Evolutionary conservation across 179 eudicot species (phyloP).

Genomic region (Sideroxylon spinosum): DNA sequence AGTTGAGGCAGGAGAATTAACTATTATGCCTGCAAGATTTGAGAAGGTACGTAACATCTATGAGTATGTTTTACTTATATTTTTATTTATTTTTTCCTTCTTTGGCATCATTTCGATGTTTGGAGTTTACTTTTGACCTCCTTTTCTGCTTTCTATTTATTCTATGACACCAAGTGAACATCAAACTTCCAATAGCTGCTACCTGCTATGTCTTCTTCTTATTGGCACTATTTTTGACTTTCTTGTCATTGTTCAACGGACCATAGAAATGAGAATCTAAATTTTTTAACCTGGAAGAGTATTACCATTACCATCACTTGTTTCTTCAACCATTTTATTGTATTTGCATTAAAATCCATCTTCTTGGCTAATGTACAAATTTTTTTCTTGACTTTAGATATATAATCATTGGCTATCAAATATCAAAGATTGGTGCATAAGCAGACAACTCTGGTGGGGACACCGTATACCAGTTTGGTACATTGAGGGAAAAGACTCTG

Average conservation of each 20-base stretch:
- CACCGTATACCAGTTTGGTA: slow-evolving; percentile 99
- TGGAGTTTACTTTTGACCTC: not conserved
- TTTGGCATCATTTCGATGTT: not conserved
- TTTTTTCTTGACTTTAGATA: slow-evolving; percentile 45
- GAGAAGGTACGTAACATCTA: slow-evolving; percentile 56
- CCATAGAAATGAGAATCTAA: not conserved
- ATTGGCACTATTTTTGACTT: not conserved
- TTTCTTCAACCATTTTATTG: slow-evolving; percentile 6
- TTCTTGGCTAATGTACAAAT: slow-evolving; percentile 25
- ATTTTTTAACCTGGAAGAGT: not conserved
- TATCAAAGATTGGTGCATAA: slow-evolving; percentile 99
- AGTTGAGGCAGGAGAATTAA: slow-evolving; percentile 74
- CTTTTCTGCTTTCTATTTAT: not conserved
- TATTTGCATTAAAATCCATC: not conserved
- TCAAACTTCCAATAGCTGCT: not conserved
- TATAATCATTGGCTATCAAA: slow-evolving; percentile 95
- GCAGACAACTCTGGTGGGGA: slow-evolving; percentile 99
- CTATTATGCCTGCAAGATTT: slow-evolving; percentile 91
- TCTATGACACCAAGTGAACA: not conserved
- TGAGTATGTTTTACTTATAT: not conserved
- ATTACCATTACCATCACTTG: not conserved
- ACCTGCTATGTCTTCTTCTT: not conserved
- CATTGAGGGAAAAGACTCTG: slow-evolving; percentile 75
- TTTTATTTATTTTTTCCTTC: no score
- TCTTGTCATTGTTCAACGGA: slow-evolving; percentile 7